Percentiles rank a stretch among this genome's conserved stretches.
These are phyloP conservation scores for Prunus fruticosa DNA, from an alignment of 306 rosid genomes.

Conservation along the genomic window DNA sequence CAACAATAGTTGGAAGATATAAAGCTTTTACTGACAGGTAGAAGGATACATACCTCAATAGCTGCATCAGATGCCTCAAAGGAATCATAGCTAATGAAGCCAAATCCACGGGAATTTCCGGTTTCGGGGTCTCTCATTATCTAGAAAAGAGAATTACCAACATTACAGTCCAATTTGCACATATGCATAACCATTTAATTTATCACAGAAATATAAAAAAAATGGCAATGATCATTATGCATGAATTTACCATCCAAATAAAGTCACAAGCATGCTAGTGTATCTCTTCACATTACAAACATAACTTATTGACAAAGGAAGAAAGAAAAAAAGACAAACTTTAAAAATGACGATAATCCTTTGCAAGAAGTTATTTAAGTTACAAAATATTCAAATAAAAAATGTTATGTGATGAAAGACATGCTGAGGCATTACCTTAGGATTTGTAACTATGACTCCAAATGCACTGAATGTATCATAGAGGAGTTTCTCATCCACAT, in stretches of 20 bases:
- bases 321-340: background rate
- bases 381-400: background rate
- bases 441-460: constrained; percentile 96
- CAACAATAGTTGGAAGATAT: background rate
- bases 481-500: constrained; percentile 96
- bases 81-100: constrained; percentile 95
- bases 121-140: constrained; percentile 99
- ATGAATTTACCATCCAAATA: background rate
- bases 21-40: background rate
- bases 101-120: constrained; percentile 97
- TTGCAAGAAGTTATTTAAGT: background rate
- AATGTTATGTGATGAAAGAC: constrained; percentile 1
- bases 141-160: constrained; percentile 39
- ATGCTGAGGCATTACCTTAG: constrained; percentile 57
- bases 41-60: constrained; percentile 63
- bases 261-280: background rate
- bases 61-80: constrained; percentile 99
- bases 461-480: constrained; percentile 98
- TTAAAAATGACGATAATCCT: background rate
- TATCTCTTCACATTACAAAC: background rate
- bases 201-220: background rate
- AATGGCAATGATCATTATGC: background rate
- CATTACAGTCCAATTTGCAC: constrained; percentile 21
- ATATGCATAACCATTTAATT: background rate
- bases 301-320: background rate